phyloP scores from a whole-genome alignment of 306 rosid species.

The Prunus padus region DNA sequence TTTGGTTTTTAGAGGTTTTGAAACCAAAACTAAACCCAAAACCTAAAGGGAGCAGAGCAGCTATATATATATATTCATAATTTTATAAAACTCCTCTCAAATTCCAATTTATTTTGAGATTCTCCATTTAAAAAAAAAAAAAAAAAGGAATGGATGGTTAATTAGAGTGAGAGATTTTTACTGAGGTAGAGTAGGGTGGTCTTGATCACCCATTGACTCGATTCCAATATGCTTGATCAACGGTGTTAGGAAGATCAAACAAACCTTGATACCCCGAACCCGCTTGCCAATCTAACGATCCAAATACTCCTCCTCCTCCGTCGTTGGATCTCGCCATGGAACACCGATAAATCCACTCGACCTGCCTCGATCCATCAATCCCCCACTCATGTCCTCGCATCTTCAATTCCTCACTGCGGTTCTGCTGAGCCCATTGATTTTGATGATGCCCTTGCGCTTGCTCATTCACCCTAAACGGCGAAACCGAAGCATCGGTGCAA shows the following conservation, averaged over 20 bases:
- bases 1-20: too few species aligned
- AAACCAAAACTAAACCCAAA: too few species aligned
- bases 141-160: too few species aligned
- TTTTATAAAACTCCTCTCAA: too few species aligned
- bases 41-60: too few species aligned
- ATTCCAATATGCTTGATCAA: slow-evolving; percentile 89
- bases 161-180: slow-evolving; percentile 55
- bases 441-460: slow-evolving; percentile 11
- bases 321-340: slow-evolving; percentile 40
- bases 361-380: slow-evolving; percentile 51
- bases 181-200: slow-evolving; percentile 73
- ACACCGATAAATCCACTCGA: slow-evolving; percentile 50
- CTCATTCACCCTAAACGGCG: slow-evolving; percentile 54
- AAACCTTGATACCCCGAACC: slow-evolving; percentile 56
- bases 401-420: slow-evolving; percentile 49
- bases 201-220: slow-evolving; percentile 87
- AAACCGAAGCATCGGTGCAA: slow-evolving; percentile 35
- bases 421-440: slow-evolving; percentile 44
- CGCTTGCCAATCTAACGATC: slow-evolving; percentile 82
- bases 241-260: slow-evolving; percentile 81
- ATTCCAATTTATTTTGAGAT: too few species aligned
- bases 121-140: too few species aligned
- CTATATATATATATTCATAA: too few species aligned
- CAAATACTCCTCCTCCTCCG: slow-evolving; percentile 51
- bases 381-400: slow-evolving; percentile 46